Percentiles rank a stretch among this genome's conserved stretches.
Conservation (phyloP, 352 stramenopile species). For the Globisporangium emineosum region DNA sequence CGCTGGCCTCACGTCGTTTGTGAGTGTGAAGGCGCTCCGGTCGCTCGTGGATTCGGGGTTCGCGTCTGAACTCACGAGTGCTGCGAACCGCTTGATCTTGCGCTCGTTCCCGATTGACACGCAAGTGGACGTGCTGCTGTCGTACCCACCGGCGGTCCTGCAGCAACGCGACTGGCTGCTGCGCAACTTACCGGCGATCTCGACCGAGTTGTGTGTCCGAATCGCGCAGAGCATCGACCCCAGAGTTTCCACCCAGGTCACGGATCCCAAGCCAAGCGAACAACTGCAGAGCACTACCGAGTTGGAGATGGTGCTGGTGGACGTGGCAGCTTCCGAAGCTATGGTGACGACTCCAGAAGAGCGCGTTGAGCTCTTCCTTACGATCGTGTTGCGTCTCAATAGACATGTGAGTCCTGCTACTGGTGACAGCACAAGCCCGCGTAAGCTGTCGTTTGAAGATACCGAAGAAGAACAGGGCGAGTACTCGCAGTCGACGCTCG, state of each 20-base stretch:
- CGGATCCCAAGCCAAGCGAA: not conserved
- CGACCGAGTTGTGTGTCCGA: constrained; percentile 28
- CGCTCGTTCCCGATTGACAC: constrained; percentile 42
- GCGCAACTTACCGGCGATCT: constrained; percentile 43
- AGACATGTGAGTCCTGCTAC: not conserved
- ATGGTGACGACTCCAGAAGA: constrained; percentile 43
- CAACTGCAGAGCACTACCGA: not conserved
- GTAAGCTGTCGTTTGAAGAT: not conserved
- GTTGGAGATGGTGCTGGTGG: constrained; percentile 1
- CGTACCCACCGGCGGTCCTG: constrained; percentile 40
- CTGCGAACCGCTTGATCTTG: constrained; percentile 47
- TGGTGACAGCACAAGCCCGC: not conserved
- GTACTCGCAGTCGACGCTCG: constrained; percentile 52
- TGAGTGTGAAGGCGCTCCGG: constrained; percentile 33
- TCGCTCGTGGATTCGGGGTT: constrained; percentile 41
- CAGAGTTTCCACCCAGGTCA: not conserved
- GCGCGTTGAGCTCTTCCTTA: constrained; percentile 74
- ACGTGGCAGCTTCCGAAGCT: constrained; percentile 49
- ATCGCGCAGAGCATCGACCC: constrained; percentile 53
- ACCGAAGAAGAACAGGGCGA: constrained; percentile 11
- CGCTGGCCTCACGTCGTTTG: constrained; percentile 37
- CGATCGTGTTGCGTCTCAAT: constrained; percentile 64
- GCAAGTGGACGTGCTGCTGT: constrained; percentile 58
- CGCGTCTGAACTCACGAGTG: constrained; percentile 34
- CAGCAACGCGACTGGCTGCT: constrained; percentile 74